phyloP scores from a whole-genome alignment of 345 rosid species.

The Gossypium longicalyx region DNA sequence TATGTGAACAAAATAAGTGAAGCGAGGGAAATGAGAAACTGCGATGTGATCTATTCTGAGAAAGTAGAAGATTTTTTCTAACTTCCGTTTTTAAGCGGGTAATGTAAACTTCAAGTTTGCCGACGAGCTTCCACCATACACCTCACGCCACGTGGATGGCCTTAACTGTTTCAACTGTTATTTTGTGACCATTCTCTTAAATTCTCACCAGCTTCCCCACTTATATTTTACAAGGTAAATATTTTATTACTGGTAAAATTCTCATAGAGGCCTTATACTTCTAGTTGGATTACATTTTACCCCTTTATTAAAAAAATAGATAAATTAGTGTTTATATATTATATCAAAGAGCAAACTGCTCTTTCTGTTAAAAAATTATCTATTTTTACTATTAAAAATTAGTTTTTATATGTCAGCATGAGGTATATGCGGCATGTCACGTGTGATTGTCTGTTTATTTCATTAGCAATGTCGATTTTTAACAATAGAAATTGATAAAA shows the following conservation, averaged over 20 bases:
- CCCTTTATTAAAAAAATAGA: no score
- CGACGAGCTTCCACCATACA: neutral
- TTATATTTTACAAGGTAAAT: neutral
- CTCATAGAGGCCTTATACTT: no score
- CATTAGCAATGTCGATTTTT: rapidly evolving
- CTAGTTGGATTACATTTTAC: no score
- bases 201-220: neutral
- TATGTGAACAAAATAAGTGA: neutral
- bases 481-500: rapidly evolving
- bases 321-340: no score
- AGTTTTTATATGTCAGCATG: rapidly evolving
- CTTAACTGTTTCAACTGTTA: neutral
- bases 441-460: no score
- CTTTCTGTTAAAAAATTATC: no score
- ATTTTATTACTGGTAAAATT: no score
- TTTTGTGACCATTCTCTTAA: neutral
- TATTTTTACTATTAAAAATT: no score
- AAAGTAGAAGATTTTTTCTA: no score
- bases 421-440: no score
- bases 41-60: neutral
- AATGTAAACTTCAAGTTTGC: neutral
- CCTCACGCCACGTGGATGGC: neutral
- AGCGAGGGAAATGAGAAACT: neutral
- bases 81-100: neutral
- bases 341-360: no score